Base-by-base conservation (phyloP, 2,329 filamentous ascomycete genomes). In the Trichoderma afroharzianum region DNA sequence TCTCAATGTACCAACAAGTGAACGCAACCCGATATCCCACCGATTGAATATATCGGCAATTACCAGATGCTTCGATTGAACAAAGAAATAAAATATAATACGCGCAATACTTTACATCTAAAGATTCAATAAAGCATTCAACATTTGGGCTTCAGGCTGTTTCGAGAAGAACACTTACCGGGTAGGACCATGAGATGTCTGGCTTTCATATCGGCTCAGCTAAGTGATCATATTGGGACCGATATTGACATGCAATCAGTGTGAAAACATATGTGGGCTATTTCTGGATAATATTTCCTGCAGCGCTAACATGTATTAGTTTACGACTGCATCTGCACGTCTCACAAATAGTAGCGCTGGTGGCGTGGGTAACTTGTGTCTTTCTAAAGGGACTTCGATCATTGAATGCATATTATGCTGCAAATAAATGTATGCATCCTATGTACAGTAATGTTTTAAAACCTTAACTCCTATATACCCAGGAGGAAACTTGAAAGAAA, bases 51-150 rank as follows among this genome's bases (percentile, higher is more conserved):
- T 36, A 36, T 5, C 12, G 15, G 4, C 1, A 14, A 36, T 15
- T 39, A 39, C 15, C 6, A 39, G 15, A 18, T 39, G 15, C 7
- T 39, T 39, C 15, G 2, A 18, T 39, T 18, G n/a, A n/a, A n/a
- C n/a, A 7, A 39, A 39, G 36, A 18, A 1, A 7, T 8, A 1
- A 18, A 18, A 18, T 18, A 14, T 4, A 18, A 1, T 7, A 1
- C 2, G 6, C 14, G 6, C 1, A 5, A 33, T 33, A 6, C 1
- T 14, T 2, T 15, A 36, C 0, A 3, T 6, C 33, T 3, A 36
- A 6, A 15, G 1, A 36, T 15, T 36, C 15, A 3, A 14, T 36
- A 3, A 0, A 15, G 1, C 11, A 36, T 5, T 39, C 36, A 7
- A 39, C 36, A 18, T 18, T 8, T 39, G 15, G 36, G 36, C 0